A percentile compares a stretch with the other conserved stretches of the same genome.
These are phyloP conservation scores for Aspergillus latus DNA, from an alignment of 2,329 filamentous ascomycete species.

Conservation along the genomic window DNA sequence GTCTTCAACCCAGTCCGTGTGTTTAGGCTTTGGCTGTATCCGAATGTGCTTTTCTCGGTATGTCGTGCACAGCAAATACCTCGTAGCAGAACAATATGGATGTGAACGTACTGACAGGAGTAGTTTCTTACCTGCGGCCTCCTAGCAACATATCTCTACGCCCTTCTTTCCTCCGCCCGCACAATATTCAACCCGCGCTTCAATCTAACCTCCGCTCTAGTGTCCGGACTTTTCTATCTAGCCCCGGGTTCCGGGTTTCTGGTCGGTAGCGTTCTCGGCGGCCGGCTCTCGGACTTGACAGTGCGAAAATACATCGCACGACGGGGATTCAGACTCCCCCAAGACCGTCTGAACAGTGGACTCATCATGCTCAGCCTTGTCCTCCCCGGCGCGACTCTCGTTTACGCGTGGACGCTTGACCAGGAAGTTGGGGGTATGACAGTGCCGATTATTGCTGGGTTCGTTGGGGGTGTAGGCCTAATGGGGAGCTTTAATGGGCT, in stretches of 20 bases:
- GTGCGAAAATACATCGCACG: constrained; percentile 64
- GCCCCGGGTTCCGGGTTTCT: constrained; percentile 71
- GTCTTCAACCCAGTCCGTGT: constrained; percentile 63
- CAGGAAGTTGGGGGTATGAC: constrained; percentile 55
- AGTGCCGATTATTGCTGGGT: constrained; percentile 68
- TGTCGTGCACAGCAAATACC: too few relatives aligned
- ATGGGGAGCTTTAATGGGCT: constrained; percentile 72
- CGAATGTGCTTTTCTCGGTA: constrained; percentile 62
- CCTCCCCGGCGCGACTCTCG: constrained; percentile 62
- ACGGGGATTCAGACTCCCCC: constrained; percentile 62
- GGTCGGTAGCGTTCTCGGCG: constrained; percentile 67
- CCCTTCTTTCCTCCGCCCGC: constrained; percentile 65
- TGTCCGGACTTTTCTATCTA: constrained; percentile 72
- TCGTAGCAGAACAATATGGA: too few relatives aligned
- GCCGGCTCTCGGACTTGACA: constrained; percentile 65
- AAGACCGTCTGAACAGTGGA: constrained; percentile 65
- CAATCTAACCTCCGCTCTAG: constrained; percentile 62
- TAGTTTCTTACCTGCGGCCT: constrained; percentile 36
- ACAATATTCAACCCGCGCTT: constrained; percentile 74
- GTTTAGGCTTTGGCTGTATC: constrained; percentile 64
- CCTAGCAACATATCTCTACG: constrained; percentile 73
- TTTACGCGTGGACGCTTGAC: constrained; percentile 68
- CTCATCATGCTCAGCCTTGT: constrained; percentile 58
- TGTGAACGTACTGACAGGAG: too few relatives aligned
- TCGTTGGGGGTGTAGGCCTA: constrained; percentile 69